Base-by-base conservation (phyloP, 495 filamentous ascomycete genomes). In the Xylaria sp. region DNA sequence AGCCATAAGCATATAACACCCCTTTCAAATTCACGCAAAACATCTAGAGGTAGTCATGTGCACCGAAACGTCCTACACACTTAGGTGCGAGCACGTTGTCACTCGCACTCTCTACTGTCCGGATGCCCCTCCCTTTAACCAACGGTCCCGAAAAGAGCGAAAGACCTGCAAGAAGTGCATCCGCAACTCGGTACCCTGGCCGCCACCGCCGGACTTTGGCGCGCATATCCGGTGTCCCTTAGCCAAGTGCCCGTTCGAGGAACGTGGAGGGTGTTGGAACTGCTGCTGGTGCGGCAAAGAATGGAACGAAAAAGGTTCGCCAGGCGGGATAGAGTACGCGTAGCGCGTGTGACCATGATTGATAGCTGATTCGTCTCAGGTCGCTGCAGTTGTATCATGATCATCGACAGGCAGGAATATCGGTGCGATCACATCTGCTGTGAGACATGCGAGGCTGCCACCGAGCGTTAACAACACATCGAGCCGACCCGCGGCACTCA, bases 251-350 rank as follows among this genome's bases (percentile, higher is more conserved):
- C 80, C 80, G 8, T 83, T 79, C 67, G 80, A 81, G 72, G 72
- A 76, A 65, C 75, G 80, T 57, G 76, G 78, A 24, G 73, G 80
- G 5, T 77, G 65, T 50, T 83, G 81, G 80, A 82, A 80, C 71
- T 83, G 80, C 70, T 83, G 80, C 64, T 82, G 78, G 80, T 82
- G 80, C 40, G 81, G 80, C 21, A 81, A 83, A 52, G 75, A 78
- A 46, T 79, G 78, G 78, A 83, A 83, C 62, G 74, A 72, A 17
- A 71, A 73, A 73, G 76, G 75, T 75, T n/a, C 55, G 75, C 69
- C 15, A n/a, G 17, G 26, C 53, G 5, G 21, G 35, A 33, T 48
- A 55, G 57, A 26, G 55, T 24, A 31, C 37, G 67, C 35, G 67
- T 46, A 14, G 21, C 37, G 21, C 29, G 37, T 21, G 37, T 52